Evolutionary conservation across 768 basidiomycete species (phyloP), one percentile per base, ranked within the genome.

Genomic region (Cystofilobasidium capitatum): DNA sequence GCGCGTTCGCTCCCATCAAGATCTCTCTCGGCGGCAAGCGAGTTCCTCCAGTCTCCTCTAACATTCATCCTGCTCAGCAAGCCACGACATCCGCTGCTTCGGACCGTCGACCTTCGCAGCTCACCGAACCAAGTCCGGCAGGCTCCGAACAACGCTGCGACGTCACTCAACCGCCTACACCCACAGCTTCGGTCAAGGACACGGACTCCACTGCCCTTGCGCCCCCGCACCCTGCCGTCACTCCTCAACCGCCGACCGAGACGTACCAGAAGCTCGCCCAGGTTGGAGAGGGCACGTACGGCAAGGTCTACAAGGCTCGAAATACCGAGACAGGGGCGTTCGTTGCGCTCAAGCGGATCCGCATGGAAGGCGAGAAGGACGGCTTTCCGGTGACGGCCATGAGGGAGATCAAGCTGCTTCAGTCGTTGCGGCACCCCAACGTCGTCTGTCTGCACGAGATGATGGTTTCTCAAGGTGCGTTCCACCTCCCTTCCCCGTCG

Each of bases 331-430:
- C 84, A n/a, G 86, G 85, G 42, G 76, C 81, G 16, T 80, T 86
- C 70, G 92, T 97, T 44, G 96, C 96, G 22, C 78, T 99, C 71
- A 99, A 99, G 80, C 84, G 92, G 62, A 97, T 99, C 74, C 83
- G 93, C 49, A 96, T 99, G 93, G 96, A 99, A 76, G 83, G 88
- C 7, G 96, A 99, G 78, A 85, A 84, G 73, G 96, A 99, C 75
- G 96, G 96, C 0, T 99, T 99, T 77, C 96, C 96, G 17, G 91
- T 99, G 9, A 99, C 96, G 35, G 92, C 96, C 0, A 94, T 98
- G 88, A 84, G 96, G 58, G 96, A 99, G 79, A 97, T 99, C 78
- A 99, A 98, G 75, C 83, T 99, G 45, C 79, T 99, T 37, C 96
- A 99, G 75, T 89, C 87, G 8, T 78, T 99, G 59, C 82, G 85